phyloP scores from a whole-genome alignment of 1,139 yeast species.

The Blastobotrys buckinghamii region DNA sequence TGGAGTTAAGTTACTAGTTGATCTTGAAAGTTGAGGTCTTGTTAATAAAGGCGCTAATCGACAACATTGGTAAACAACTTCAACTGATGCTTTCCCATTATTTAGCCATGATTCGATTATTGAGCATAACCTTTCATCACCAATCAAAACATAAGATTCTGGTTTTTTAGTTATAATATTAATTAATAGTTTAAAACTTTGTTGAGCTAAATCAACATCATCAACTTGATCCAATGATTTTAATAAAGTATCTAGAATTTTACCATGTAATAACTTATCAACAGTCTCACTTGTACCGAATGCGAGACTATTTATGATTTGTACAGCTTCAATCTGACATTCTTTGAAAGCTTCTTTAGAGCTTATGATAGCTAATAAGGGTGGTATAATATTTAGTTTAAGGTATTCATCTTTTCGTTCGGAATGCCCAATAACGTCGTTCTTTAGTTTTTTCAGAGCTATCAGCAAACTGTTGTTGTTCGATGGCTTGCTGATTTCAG shows the following conservation, averaged over 20 bases:
- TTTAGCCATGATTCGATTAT: background rate
- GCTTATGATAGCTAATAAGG: background rate
- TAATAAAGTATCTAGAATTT: background rate
- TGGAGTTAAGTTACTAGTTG: background rate
- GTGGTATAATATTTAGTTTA: conserved; percentile 1
- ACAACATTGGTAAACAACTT: conserved; percentile 1
- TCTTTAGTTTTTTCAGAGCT: conserved; percentile 5
- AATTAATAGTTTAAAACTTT: conserved; percentile 1
- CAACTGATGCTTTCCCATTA: background rate
- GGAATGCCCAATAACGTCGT: conserved; percentile 4
- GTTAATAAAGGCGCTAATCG: conserved; percentile 1
- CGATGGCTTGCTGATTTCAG: conserved; percentile 3
- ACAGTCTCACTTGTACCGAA: conserved; percentile 1
- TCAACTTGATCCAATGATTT: background rate
- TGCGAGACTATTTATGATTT: conserved; percentile 7
- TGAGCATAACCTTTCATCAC: background rate
- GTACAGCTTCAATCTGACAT: conserved; percentile 1
- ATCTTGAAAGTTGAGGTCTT: no score
- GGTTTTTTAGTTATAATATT: background rate
- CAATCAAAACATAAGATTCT: background rate
- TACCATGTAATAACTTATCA: background rate
- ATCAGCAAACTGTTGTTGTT: background rate
- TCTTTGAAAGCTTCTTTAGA: background rate
- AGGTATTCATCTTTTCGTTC: conserved; percentile 7
- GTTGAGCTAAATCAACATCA: background rate